Conservation (phyloP, 2,329 filamentous ascomycete genomes). For the Pyricularia sp. region DNA sequence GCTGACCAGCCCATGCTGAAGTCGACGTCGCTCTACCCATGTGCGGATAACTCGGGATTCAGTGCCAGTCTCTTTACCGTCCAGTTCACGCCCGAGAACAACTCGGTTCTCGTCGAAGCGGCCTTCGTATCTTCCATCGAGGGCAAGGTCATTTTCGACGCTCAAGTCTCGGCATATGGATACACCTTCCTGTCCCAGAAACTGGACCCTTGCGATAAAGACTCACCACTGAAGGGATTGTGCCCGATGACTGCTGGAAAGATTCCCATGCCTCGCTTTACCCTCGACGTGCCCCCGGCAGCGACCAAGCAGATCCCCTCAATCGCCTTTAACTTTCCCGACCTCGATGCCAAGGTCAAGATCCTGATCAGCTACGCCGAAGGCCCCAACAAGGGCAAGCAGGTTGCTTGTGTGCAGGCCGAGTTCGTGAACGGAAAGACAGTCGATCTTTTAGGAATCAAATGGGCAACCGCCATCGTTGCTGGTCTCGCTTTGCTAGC, state of each 20-base stretch:
- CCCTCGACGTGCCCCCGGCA: slow-evolving; percentile 39
- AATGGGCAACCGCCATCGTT: slow-evolving; percentile 72
- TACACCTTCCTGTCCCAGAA: slow-evolving; percentile 51
- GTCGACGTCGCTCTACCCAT: slow-evolving; percentile 60
- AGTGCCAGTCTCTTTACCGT: slow-evolving; percentile 75
- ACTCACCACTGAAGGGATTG: slow-evolving; percentile 49
- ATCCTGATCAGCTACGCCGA: slow-evolving; percentile 62
- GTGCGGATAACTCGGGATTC: slow-evolving; percentile 68
- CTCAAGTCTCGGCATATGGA: slow-evolving; percentile 66
- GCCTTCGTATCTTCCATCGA: slow-evolving; percentile 65
- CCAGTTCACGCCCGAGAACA: slow-evolving; percentile 56
- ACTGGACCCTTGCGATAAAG: slow-evolving; percentile 59
- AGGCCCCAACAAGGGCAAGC: slow-evolving; percentile 31
- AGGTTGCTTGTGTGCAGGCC: slow-evolving; percentile 71
- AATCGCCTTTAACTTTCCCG: slow-evolving; percentile 74
- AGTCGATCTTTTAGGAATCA: slow-evolving; percentile 70
- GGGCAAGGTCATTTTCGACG: slow-evolving; percentile 62
- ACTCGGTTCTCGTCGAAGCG: slow-evolving; percentile 56
- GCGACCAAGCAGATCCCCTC: slow-evolving; percentile 57
- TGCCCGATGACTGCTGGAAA: slow-evolving; percentile 75
- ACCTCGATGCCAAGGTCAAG: slow-evolving; percentile 69
- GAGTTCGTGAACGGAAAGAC: slow-evolving; percentile 76
- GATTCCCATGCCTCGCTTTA: slow-evolving; percentile 35
- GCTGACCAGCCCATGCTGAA: slow-evolving; percentile 27
- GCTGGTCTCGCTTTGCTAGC: slow-evolving; percentile 66